Percentiles rank a stretch among this genome's conserved stretches.
Conservation (phyloP, 2,329 filamentous ascomycete species). For the Ascochyta pisi region DNA sequence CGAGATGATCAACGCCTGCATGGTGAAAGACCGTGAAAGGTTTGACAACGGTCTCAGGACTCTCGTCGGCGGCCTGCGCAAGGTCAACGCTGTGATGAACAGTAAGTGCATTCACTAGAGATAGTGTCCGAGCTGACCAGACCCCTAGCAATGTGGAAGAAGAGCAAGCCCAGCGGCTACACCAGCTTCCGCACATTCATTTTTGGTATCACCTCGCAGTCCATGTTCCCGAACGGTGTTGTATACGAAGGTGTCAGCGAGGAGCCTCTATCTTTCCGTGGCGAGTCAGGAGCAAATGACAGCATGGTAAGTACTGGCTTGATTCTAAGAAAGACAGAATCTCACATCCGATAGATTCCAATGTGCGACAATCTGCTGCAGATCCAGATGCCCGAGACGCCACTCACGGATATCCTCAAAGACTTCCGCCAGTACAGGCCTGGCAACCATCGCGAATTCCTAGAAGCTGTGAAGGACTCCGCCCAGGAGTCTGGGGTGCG, state of each 20-base stretch:
- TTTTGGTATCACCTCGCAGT: conserved; percentile 91
- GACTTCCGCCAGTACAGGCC: conserved; percentile 92
- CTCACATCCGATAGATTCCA: conserved; percentile 64
- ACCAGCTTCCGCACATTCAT: conserved; percentile 91
- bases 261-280: conserved; percentile 80
- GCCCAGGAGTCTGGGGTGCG: conserved; percentile 62
- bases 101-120: conserved; percentile 50
- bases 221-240: conserved; percentile 93
- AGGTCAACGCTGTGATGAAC: conserved; percentile 83
- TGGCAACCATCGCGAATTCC: conserved; percentile 85
- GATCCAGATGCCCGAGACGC: conserved; percentile 86
- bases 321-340: neutral
- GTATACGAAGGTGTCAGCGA: conserved; percentile 84
- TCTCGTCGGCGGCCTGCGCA: conserved; percentile 67
- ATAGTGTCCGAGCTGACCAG: conserved; percentile 8
- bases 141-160: conserved; percentile 78
- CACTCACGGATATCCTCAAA: conserved; percentile 83
- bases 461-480: conserved; percentile 70
- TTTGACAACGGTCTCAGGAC: conserved; percentile 64
- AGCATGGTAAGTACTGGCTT: conserved; percentile 67
- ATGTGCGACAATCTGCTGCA: conserved; percentile 87
- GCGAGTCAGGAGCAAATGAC: conserved; percentile 93
- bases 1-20: conserved; percentile 65
- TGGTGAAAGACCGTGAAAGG: conserved; percentile 53
- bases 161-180: conserved; percentile 83